A percentile compares a stretch with the other conserved stretches of the same genome.
These are phyloP conservation scores for Exidia glandulosa DNA, from an alignment of 768 basidiomycete genomes.

Conservation along the genomic window DNA sequence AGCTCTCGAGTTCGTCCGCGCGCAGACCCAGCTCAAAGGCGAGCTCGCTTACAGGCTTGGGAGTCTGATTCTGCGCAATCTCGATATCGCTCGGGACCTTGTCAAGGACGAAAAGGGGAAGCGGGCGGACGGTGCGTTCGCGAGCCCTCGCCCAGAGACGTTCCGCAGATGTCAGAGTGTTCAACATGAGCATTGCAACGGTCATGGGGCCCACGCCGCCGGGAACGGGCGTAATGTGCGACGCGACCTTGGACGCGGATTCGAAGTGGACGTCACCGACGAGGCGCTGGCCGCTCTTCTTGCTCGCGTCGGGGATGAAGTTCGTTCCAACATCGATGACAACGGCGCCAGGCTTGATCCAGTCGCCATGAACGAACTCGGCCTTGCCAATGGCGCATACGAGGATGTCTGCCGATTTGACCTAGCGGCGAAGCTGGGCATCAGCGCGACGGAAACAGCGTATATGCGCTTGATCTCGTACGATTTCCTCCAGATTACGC, in stretches of 20 bases:
- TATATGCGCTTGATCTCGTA: conserved; percentile 25
- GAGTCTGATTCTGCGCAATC: conserved; percentile 88
- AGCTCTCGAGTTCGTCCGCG: conserved; percentile 81
- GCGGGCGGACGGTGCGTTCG: conserved; percentile 59
- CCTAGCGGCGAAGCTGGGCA: conserved; percentile 28
- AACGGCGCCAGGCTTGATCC: conserved; percentile 91
- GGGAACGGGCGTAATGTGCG: conserved; percentile 92
- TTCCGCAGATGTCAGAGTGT: conserved; percentile 77
- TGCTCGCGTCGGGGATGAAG: conserved; percentile 84
- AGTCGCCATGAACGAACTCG: conserved; percentile 81
- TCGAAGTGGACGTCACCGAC: conserved; percentile 92
- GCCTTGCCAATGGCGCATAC: conserved; percentile 96
- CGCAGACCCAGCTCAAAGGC: conserved; percentile 82
- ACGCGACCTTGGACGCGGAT: conserved; percentile 66
- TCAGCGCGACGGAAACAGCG: conserved; percentile 3
- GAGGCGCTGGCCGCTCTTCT: conserved; percentile 90
- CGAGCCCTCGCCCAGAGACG: conserved; percentile 64
- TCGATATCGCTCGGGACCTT: conserved; percentile 96
- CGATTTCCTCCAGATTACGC: conserved; percentile 66
- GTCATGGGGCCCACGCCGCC: conserved; percentile 99
- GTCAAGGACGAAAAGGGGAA: conserved; percentile 65
- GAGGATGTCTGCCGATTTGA: conserved; percentile 80
- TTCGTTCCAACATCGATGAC: conserved; percentile 99
- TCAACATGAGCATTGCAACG: conserved; percentile 94
- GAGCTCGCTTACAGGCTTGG: conserved; percentile 77